These are phyloP conservation scores for Auricularia heimuer DNA, from an alignment of 768 basidiomycete genomes.

Conservation along the genomic window DNA sequence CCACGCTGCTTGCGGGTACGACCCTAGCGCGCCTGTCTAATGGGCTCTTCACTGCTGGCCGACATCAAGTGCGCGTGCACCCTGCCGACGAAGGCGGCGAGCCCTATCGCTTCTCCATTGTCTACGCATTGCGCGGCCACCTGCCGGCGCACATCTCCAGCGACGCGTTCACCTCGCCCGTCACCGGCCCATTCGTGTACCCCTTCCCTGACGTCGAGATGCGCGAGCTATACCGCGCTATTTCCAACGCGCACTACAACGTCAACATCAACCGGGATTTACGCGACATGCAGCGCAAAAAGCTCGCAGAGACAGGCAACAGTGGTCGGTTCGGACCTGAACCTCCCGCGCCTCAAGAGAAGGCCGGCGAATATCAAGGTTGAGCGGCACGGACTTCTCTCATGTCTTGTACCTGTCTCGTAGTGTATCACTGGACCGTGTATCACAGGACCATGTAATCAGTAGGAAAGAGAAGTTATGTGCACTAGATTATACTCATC, in stretches of 20 bases:
- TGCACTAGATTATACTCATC: neutral
- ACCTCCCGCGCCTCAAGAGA: no score
- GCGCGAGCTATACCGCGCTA: slow-evolving; percentile 10
- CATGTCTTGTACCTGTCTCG: no score
- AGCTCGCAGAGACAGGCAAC: neutral
- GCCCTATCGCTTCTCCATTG: slow-evolving; percentile 12
- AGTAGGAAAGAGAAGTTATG: neutral
- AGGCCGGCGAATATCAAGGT: no score
- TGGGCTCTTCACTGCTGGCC: slow-evolving; percentile 9
- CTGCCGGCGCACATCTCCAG: slow-evolving; percentile 9
- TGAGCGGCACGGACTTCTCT: no score
- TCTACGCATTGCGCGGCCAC: slow-evolving; percentile 11
- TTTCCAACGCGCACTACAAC: slow-evolving; percentile 12
- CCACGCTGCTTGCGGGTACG: slow-evolving; percentile 13
- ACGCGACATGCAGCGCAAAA: slow-evolving; percentile 8
- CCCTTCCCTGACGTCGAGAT: slow-evolving; percentile 5
- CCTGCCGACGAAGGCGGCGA: neutral
- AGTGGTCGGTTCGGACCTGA: neutral
- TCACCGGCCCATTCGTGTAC: slow-evolving; percentile 8
- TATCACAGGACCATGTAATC: neutral
- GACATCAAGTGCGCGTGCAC: slow-evolving; percentile 12
- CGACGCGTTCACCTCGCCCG: slow-evolving; percentile 6
- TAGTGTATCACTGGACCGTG: no score
- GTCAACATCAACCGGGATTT: slow-evolving; percentile 8
- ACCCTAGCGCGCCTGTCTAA: slow-evolving; percentile 13